Conservation (phyloP, 2,329 filamentous ascomycete species). For the Penicillium sp. region DNA sequence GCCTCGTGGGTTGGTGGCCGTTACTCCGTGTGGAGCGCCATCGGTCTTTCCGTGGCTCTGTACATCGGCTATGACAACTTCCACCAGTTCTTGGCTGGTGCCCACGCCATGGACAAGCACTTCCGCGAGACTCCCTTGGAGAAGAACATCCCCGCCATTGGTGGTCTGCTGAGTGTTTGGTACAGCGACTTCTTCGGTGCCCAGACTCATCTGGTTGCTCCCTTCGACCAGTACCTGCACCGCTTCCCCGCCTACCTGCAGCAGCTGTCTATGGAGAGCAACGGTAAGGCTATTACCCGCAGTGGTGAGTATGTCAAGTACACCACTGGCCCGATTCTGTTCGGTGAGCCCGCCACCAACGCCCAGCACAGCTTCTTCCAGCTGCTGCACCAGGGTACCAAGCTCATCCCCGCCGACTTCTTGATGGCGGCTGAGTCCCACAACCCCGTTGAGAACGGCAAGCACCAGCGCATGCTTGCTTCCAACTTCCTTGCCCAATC, state of each 20-base stretch:
- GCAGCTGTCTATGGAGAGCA: slow-evolving; percentile 99
- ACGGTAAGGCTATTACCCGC: slow-evolving; percentile 95
- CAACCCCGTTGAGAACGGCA: slow-evolving; percentile 88
- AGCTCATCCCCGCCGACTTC: slow-evolving; percentile 98
- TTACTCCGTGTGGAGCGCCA: slow-evolving; percentile 99
- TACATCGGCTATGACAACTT: slow-evolving; percentile 99
- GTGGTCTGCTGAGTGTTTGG: slow-evolving; percentile 93
- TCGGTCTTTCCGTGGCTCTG: slow-evolving; percentile 88
- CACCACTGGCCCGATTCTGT: slow-evolving; percentile 92
- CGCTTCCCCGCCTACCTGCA: slow-evolving; percentile 98
- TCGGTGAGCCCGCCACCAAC: slow-evolving; percentile 98
- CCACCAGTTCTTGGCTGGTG: slow-evolving; percentile 90
- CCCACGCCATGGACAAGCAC: slow-evolving; percentile 97
- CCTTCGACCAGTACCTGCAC: slow-evolving; percentile 98
- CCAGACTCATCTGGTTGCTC: slow-evolving; percentile 94
- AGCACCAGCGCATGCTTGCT: slow-evolving; percentile 74
- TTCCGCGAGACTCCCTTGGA: slow-evolving; percentile 88
- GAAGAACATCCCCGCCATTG: slow-evolving; percentile 92
- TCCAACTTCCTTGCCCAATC: slow-evolving; percentile 54
- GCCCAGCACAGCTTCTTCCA: slow-evolving; percentile 99
- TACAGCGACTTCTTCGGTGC: slow-evolving; percentile 99
- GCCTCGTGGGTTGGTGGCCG: slow-evolving; percentile 97
- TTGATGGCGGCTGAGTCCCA: slow-evolving; percentile 94
- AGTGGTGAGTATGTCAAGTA: slow-evolving; percentile 89
- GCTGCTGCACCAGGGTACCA: slow-evolving; percentile 97